phyloP scores from a whole-genome alignment of 2,329 filamentous ascomycete species.

The Aureobasidium sp. region DNA sequence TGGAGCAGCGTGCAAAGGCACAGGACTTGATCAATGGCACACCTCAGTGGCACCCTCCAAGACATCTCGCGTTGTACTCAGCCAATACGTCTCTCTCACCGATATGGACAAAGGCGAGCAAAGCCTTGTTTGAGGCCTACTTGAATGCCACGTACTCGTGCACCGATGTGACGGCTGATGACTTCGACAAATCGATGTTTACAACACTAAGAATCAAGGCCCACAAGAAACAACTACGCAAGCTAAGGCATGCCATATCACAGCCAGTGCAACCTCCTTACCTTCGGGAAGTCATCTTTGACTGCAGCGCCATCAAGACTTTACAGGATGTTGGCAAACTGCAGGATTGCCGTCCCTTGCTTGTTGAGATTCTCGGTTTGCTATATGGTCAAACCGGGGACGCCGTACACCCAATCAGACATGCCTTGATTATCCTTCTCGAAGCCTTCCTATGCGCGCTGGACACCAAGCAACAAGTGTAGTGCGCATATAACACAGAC shows the following conservation, averaged over 20 bases:
- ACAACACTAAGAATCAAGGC: background rate
- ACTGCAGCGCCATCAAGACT: background rate
- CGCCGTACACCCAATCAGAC: background rate
- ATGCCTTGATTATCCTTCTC: background rate
- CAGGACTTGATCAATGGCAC: background rate
- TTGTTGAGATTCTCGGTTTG: background rate
- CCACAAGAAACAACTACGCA: background rate
- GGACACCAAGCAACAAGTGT: background rate
- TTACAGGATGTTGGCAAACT: background rate
- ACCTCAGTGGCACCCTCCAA: background rate
- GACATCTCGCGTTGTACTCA: background rate
- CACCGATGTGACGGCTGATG: background rate
- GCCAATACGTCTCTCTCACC: background rate
- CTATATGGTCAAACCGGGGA: background rate
- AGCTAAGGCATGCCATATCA: background rate
- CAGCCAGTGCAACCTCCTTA: background rate
- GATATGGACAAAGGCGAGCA: background rate
- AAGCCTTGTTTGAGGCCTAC: background rate
- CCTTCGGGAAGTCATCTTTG: background rate
- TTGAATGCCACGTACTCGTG: too few relatives aligned
- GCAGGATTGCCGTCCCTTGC: background rate
- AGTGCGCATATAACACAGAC: background rate
- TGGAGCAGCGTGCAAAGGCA: too few relatives aligned
- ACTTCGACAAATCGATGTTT: background rate
- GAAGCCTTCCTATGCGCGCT: background rate